These are phyloP conservation scores for Leccinum truebloodii DNA, from an alignment of 768 basidiomycete species.

Conservation along the genomic window DNA sequence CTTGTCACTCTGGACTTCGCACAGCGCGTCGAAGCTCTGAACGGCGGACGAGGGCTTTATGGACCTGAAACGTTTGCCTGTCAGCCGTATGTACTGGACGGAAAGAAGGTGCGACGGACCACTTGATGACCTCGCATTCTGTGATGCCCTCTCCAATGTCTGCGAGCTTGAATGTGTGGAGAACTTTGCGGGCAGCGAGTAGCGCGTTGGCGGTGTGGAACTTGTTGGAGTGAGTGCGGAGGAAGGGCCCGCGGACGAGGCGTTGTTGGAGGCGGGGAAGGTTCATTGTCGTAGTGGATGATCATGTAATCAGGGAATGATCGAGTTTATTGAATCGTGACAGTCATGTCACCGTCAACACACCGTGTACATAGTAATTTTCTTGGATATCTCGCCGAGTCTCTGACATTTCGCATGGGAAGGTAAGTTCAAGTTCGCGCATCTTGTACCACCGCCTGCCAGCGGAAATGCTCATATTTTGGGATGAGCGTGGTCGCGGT, in stretches of 20 bases:
- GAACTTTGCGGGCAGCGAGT: slow-evolving; percentile 36
- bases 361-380: too few relatives aligned
- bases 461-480: too few relatives aligned
- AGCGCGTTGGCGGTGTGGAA: slow-evolving; percentile 37
- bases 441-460: too few relatives aligned
- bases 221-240: slow-evolving; percentile 27
- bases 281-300: too few relatives aligned
- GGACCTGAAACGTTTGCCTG: slow-evolving; percentile 45
- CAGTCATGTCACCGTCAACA: too few relatives aligned
- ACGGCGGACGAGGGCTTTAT: slow-evolving; percentile 54
- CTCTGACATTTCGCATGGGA: too few relatives aligned
- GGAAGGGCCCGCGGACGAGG: slow-evolving; percentile 28
- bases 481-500: too few relatives aligned
- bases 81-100: not conserved
- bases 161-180: slow-evolving; percentile 74
- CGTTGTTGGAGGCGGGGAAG: too few relatives aligned
- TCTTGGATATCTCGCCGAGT: too few relatives aligned
- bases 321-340: too few relatives aligned
- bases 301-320: too few relatives aligned
- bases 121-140: slow-evolving; percentile 86
- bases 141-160: slow-evolving; percentile 92
- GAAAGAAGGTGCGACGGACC: slow-evolving; percentile 41
- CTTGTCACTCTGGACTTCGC: slow-evolving; percentile 90
- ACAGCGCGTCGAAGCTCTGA: slow-evolving; percentile 68
- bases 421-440: too few relatives aligned